Evolutionary conservation across 164 flowering plant species (phyloP).

Genomic region (Protea cynaroides): DNA sequence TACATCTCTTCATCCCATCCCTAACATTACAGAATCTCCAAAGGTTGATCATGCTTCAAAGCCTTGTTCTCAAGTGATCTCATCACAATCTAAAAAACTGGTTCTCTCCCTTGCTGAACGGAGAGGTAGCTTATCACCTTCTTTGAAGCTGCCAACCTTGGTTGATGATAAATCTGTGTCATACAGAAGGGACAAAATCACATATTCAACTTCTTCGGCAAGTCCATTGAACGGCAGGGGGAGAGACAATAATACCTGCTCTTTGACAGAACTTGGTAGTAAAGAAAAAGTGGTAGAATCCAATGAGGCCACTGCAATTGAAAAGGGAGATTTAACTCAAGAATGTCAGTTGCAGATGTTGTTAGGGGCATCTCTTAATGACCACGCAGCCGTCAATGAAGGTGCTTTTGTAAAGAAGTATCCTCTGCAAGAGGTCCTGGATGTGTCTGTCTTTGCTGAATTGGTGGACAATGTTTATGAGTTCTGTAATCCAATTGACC

Average conservation of each 20-base stretch:
- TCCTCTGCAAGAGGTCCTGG: slow-evolving; percentile 6
- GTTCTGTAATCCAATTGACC: slow-evolving; percentile 8
- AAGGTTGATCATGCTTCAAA: slow-evolving; percentile 21
- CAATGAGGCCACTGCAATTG: slow-evolving; percentile 10
- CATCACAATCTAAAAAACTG: slow-evolving; percentile 26
- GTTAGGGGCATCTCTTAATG: slow-evolving; percentile 11
- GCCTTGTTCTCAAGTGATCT: slow-evolving; percentile 18
- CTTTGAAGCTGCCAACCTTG: slow-evolving; percentile 41
- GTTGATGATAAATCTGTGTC: slow-evolving; percentile 17
- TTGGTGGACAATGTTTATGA: slow-evolving; percentile 5
- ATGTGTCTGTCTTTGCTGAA: slow-evolving; percentile 9
- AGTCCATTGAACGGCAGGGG: slow-evolving; percentile 16
- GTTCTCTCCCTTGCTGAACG: slow-evolving; percentile 65
- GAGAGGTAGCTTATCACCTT: slow-evolving; percentile 58
- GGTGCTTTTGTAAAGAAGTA: slow-evolving; percentile 1
- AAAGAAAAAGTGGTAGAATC: slow-evolving; percentile 20
- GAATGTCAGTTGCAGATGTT: slow-evolving; percentile 11
- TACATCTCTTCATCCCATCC: slow-evolving; percentile 17
- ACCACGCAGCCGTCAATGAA: slow-evolving; percentile 13
- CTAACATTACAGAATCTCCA: slow-evolving; percentile 17
- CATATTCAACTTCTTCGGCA: slow-evolving; percentile 13
- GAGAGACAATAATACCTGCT: slow-evolving; percentile 11
- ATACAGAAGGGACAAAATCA: slow-evolving; percentile 10
- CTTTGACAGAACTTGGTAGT: slow-evolving; percentile 9
- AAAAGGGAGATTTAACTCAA: slow-evolving; percentile 15